Evolutionary conservation across 768 basidiomycete genomes (phyloP).

Genomic region (Paxillus ammoniavirescens): DNA sequence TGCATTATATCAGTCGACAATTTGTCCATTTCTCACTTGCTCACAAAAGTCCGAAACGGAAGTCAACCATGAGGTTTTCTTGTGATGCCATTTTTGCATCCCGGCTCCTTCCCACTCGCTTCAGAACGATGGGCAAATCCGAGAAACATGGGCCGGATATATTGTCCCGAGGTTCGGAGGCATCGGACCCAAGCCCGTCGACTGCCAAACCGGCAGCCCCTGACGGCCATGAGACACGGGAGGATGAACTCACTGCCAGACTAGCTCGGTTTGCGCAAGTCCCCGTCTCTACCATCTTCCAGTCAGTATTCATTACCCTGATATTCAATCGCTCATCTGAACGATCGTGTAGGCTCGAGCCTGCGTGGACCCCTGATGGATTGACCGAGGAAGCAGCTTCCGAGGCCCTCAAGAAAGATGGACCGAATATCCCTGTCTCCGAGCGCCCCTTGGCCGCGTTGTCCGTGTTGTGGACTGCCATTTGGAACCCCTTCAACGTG

Average conservation of each 20-base stretch:
- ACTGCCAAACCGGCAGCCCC: neutral
- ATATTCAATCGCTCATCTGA: neutral
- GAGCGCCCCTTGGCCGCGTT: constrained; percentile 32
- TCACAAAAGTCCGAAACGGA: constrained; percentile 9
- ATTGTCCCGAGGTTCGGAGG: constrained; percentile 5
- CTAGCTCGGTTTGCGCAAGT: constrained; percentile 28
- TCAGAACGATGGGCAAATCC: constrained; percentile 9
- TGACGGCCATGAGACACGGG: constrained; percentile 4
- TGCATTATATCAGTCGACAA: neutral
- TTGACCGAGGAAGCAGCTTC: constrained; percentile 20
- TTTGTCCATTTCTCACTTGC: constrained; percentile 6
- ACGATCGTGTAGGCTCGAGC: constrained; percentile 20
- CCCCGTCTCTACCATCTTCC: constrained; percentile 21
- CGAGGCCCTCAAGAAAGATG: constrained; percentile 19
- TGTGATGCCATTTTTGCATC: constrained; percentile 20
- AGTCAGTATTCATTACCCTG: constrained; percentile 9
- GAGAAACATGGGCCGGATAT: constrained; percentile 27
- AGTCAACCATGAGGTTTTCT: constrained; percentile 21
- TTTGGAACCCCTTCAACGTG: constrained; percentile 36
- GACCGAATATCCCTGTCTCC: constrained; percentile 27
- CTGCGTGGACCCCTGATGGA: constrained; percentile 24
- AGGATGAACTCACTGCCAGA: constrained; percentile 19
- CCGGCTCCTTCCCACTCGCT: constrained; percentile 20
- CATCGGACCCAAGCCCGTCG: constrained; percentile 2
- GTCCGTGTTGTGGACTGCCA: constrained; percentile 29